These are phyloP conservation scores for Didymella arachidicola DNA, from an alignment of 2,329 filamentous ascomycete genomes.

Conservation along the genomic window DNA sequence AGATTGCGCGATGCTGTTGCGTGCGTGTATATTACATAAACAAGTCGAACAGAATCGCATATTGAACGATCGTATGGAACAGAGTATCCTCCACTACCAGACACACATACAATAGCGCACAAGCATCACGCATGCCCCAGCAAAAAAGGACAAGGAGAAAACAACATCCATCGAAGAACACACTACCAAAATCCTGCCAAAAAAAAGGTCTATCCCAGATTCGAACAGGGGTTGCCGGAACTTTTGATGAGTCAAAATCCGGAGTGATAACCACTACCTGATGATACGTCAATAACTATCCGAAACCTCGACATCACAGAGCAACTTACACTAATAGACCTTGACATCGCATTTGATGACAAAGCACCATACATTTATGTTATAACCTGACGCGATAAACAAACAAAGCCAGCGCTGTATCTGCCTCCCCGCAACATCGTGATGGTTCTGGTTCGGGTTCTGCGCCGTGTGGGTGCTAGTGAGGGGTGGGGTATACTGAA, in stretches of 20 bases:
- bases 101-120: neutral
- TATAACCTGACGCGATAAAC: neutral
- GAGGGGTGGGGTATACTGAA: too few species aligned
- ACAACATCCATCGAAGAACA: neutral
- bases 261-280: conserved; percentile 40
- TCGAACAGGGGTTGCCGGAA: conserved; percentile 43
- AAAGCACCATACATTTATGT: neutral
- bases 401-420: too few species aligned
- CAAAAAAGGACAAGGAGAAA: neutral
- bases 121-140: neutral
- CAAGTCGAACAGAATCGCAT: too few species aligned
- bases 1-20: neutral
- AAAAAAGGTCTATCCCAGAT: conserved; percentile 37
- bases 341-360: conserved; percentile 1
- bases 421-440: neutral
- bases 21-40: neutral
- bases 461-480: too few species aligned
- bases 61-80: neutral
- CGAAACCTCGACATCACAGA: neutral
- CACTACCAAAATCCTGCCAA: neutral
- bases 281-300: neutral
- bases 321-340: conserved; percentile 10
- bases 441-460: neutral
- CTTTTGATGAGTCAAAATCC: conserved; percentile 32
- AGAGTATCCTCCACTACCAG: too few species aligned